These are phyloP conservation scores for Dendryphion nanum DNA, from an alignment of 2,329 filamentous ascomycete species.

Conservation along the genomic window DNA sequence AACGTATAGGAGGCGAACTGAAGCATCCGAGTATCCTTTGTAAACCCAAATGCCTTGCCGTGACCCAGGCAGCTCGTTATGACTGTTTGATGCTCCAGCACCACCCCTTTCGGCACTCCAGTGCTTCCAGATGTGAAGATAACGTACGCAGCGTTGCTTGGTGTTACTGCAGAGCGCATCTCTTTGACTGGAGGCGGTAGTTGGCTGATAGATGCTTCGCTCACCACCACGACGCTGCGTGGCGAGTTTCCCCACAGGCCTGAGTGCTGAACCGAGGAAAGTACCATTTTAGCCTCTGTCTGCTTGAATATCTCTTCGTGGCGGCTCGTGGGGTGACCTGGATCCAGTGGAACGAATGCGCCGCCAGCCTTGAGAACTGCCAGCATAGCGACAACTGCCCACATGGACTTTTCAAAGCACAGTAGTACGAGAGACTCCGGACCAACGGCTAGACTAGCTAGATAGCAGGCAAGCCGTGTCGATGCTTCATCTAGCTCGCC, in stretches of 20 bases:
- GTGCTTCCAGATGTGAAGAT: neutral
- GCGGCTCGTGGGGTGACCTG: neutral
- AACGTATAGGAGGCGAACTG: slow-evolving; percentile 45
- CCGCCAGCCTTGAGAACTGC: slow-evolving; percentile 14
- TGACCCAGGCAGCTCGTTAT: neutral
- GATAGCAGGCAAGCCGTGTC: neutral
- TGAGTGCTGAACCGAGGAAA: neutral
- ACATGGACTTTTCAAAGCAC: slow-evolving; percentile 1
- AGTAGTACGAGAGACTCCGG: neutral
- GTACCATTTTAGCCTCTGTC: neutral
- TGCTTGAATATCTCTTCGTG: neutral
- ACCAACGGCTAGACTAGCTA: neutral
- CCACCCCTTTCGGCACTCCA: neutral
- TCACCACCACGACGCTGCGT: no score
- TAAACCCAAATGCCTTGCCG: slow-evolving; percentile 51
- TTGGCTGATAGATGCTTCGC: neutral
- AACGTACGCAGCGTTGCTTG: neutral
- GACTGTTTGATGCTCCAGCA: slow-evolving; percentile 37
- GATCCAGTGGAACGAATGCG: neutral
- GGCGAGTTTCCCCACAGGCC: neutral
- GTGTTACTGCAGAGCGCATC: neutral
- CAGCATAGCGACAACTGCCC: slow-evolving; percentile 31
- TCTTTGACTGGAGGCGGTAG: neutral
- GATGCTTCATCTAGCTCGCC: slow-evolving; percentile 2
- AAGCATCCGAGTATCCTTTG: slow-evolving; percentile 53